Evolutionary conservation across 768 basidiomycete species (phyloP).

Genomic region (Fibroporia radiculosa): DNA sequence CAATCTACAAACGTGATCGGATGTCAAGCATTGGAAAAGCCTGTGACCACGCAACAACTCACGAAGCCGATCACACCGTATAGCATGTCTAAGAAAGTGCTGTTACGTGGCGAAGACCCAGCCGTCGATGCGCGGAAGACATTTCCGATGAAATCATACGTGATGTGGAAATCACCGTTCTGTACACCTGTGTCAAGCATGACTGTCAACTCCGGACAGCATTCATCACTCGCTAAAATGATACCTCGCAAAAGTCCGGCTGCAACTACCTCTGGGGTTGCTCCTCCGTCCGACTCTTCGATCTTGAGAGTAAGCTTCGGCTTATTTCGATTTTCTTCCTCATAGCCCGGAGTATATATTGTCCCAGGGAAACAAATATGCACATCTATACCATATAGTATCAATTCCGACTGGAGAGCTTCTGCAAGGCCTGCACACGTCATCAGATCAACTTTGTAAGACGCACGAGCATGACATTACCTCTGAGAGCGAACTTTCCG

Average conservation of each 20-base stretch:
- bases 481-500: conserved; percentile 79
- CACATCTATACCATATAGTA: conserved; percentile 68
- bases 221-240: conserved; percentile 8
- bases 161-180: conserved; percentile 66
- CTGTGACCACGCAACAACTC: background rate
- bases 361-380: conserved; percentile 82
- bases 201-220: background rate
- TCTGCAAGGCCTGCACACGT: conserved; percentile 65
- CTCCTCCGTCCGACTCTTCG: conserved; percentile 62
- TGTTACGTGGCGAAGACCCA: conserved; percentile 55
- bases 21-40: conserved; percentile 26
- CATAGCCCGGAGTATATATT: conserved; percentile 71
- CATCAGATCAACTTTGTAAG: background rate
- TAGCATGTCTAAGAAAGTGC: conserved; percentile 47
- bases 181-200: conserved; percentile 49
- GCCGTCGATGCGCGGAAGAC: conserved; percentile 63
- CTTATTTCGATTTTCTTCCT: conserved; percentile 70
- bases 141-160: conserved; percentile 57
- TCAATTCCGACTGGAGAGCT: conserved; percentile 68
- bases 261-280: conserved; percentile 60
- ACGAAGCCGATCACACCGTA: conserved; percentile 31
- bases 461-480: conserved; percentile 29
- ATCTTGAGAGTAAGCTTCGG: conserved; percentile 69
- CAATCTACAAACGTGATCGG: conserved; percentile 24
- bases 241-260: conserved; percentile 51